Evolutionary conservation across 2,329 filamentous ascomycete genomes (phyloP).

Genomic region (Microdochium paspali): DNA sequence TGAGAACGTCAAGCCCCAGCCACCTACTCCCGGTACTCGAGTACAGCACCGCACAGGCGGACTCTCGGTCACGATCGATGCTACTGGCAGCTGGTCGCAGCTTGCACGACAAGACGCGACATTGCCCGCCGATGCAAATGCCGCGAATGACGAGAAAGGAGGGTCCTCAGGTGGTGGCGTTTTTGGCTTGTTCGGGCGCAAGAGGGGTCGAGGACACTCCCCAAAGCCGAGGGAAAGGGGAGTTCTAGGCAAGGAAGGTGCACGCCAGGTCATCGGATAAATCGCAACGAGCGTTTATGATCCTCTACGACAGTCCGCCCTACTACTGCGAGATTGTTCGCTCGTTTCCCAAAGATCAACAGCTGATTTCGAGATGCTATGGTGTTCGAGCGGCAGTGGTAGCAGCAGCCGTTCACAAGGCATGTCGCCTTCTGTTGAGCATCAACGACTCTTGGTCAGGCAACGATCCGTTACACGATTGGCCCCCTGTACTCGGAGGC

Average conservation of each 20-base stretch:
- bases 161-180: constrained; percentile 64
- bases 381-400: too few species aligned
- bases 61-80: constrained; percentile 84
- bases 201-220: constrained; percentile 83
- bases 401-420: too few species aligned
- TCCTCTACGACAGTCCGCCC: too few species aligned
- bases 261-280: constrained; percentile 69
- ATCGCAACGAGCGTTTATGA: not conserved
- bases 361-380: too few species aligned
- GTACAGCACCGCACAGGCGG: constrained; percentile 65
- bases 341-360: too few species aligned
- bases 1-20: not conserved
- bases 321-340: too few species aligned
- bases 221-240: constrained; percentile 92
- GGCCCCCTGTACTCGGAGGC: too few species aligned
- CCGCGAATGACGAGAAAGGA: constrained; percentile 39
- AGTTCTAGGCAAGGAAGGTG: constrained; percentile 90
- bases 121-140: constrained; percentile 56
- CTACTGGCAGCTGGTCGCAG: constrained; percentile 83
- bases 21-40: not conserved
- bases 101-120: constrained; percentile 77
- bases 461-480: too few species aligned
- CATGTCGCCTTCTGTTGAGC: too few species aligned
- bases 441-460: too few species aligned
- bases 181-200: constrained; percentile 81